Percentiles rank a stretch among this genome's conserved stretches.
phyloP scores from a whole-genome alignment of 164 flowering plant genomes.

The Stephania yunnanensis region DNA sequence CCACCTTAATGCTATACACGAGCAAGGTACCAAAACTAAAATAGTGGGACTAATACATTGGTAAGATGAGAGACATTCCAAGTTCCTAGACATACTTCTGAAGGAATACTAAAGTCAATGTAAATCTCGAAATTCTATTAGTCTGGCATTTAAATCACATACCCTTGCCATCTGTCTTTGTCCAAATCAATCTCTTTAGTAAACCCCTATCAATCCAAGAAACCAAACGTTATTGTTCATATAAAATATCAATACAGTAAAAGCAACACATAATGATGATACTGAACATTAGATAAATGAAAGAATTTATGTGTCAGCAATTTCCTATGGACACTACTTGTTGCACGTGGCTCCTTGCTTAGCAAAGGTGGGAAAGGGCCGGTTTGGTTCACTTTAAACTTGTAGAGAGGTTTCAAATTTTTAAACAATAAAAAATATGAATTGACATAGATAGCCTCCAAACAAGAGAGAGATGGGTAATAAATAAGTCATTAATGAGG shows the following conservation, averaged over 20 bases:
- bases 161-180: constrained; percentile 97
- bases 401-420: too few species aligned
- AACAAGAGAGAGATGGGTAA: too few species aligned
- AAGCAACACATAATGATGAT: not conserved
- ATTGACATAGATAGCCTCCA: too few species aligned
- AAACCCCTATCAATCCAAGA: constrained; percentile 58
- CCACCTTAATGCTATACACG: not conserved
- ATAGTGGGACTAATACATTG: not conserved
- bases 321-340: not conserved
- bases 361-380: too few species aligned
- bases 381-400: too few species aligned
- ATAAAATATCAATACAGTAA: not conserved
- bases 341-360: too few species aligned
- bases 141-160: constrained; percentile 22
- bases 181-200: constrained; percentile 90
- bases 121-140: constrained; percentile 9
- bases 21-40: not conserved
- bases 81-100: not conserved
- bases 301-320: not conserved
- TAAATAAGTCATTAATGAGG: too few species aligned
- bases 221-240: constrained; percentile 1
- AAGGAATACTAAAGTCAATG: not conserved
- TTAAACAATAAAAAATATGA: too few species aligned
- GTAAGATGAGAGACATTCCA: not conserved
- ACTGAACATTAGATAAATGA: not conserved